A percentile compares a stretch with the other conserved stretches of the same genome.
phyloP scores from a whole-genome alignment of 2,329 filamentous ascomycete genomes.

The Stagonosporopsis vannaccii region DNA sequence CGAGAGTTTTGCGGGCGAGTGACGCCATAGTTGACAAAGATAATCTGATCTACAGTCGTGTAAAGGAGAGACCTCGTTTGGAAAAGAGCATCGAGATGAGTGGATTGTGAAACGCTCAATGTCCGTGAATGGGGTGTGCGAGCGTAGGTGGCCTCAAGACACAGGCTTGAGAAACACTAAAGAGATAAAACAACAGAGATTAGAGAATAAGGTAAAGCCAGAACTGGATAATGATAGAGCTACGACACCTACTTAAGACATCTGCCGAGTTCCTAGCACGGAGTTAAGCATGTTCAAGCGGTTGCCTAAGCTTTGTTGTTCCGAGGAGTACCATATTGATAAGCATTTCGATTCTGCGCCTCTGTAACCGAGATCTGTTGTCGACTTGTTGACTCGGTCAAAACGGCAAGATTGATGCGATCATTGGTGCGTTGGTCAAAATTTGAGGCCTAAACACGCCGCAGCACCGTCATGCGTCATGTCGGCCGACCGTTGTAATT shows the following conservation, averaged over 20 bases:
- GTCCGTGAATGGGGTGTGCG: not conserved
- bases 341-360: not conserved
- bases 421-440: conserved; percentile 9
- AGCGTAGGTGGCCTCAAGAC: not conserved
- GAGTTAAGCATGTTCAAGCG: conserved; percentile 10
- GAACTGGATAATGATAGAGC: not conserved
- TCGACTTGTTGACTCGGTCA: conserved; percentile 1
- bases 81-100: not conserved
- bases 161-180: not conserved
- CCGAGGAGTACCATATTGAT: not conserved
- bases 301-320: conserved; percentile 9
- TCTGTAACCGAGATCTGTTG: conserved; percentile 11
- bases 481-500: not conserved
- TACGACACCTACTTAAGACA: conserved; percentile 1
- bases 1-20: not conserved
- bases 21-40: not conserved
- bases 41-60: not conserved
- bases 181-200: not conserved
- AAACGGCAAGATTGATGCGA: conserved; percentile 1
- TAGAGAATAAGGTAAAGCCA: not conserved
- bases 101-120: not conserved
- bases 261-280: not conserved
- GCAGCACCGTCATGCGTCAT: conserved; percentile 10
- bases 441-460: conserved; percentile 2
- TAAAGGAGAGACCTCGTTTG: not conserved